phyloP scores from a whole-genome alignment of 352 stramenopile species.

The Globisporangium polare region DNA sequence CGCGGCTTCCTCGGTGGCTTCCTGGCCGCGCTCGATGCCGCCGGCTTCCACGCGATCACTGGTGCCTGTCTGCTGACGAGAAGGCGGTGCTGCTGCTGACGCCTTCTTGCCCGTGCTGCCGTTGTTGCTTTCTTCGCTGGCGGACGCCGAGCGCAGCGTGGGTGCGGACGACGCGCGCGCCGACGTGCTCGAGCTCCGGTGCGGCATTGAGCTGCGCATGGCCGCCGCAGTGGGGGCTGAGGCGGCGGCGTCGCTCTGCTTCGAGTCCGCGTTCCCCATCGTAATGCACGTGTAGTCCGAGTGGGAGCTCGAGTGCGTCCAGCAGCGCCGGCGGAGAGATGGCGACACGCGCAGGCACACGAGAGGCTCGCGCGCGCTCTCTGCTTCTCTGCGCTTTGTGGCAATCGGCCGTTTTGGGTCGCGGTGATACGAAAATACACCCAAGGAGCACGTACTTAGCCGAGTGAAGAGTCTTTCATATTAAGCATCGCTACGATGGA shows the following conservation, averaged over 20 bases:
- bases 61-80: not conserved
- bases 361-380: too few species aligned
- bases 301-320: not conserved
- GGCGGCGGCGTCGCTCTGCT: not conserved
- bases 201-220: slow-evolving; percentile 9
- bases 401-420: slow-evolving; percentile 2
- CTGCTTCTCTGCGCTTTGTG: not conserved
- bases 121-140: slow-evolving; percentile 9
- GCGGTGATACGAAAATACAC: slow-evolving; percentile 3
- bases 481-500: not conserved
- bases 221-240: not conserved
- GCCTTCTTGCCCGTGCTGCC: not conserved
- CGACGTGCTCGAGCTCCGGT: slow-evolving; percentile 6
- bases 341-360: not conserved
- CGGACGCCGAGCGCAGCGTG: slow-evolving; percentile 3
- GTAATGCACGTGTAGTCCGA: not conserved
- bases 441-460: not conserved
- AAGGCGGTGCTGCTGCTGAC: not conserved
- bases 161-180: slow-evolving; percentile 9
- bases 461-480: not conserved
- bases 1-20: slow-evolving; percentile 70
- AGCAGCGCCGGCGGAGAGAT: not conserved
- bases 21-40: slow-evolving; percentile 69
- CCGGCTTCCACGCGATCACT: slow-evolving; percentile 35
- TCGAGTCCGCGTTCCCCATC: slow-evolving; percentile 13